A percentile compares a stretch with the other conserved stretches of the same genome.
Conservation (phyloP, 306 rosid species). For the Mucuna pruriens region DNA sequence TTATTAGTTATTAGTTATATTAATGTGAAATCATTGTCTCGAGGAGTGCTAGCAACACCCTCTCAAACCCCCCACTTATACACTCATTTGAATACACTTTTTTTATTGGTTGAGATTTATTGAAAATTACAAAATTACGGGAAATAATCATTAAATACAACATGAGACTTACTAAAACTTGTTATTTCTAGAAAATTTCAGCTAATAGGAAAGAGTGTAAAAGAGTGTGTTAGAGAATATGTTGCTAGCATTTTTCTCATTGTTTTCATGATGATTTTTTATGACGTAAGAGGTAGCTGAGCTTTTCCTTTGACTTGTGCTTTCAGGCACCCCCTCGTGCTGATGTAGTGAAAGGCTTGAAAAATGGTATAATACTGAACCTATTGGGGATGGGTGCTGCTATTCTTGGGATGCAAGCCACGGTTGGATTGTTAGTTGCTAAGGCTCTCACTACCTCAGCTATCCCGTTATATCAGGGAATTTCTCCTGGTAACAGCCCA, state of each 20-base stretch:
- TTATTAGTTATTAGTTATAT: background rate
- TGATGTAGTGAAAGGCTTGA: constrained; percentile 87
- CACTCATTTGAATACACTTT: too few relatives aligned
- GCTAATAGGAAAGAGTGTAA: too few relatives aligned
- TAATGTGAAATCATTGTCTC: background rate
- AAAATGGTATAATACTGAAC: constrained; percentile 81
- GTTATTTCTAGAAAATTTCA: too few relatives aligned
- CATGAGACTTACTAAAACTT: too few relatives aligned
- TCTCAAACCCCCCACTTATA: too few relatives aligned
- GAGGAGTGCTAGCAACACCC: too few relatives aligned
- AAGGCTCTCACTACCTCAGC: constrained; percentile 94
- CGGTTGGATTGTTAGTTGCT: constrained; percentile 90
- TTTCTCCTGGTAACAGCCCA: constrained; percentile 85
- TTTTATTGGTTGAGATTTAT: too few relatives aligned
- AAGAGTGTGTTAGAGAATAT: too few relatives aligned
- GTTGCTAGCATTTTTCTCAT: too few relatives aligned
- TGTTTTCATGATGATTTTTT: too few relatives aligned
- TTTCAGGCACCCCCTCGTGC: constrained; percentile 97
- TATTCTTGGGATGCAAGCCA: constrained; percentile 96
- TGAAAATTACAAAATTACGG: too few relatives aligned
- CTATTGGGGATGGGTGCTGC: constrained; percentile 96
- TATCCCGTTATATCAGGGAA: constrained; percentile 85
- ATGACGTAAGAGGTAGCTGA: background rate
- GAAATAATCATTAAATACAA: too few relatives aligned
- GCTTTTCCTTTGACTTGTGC: constrained; percentile 19